Evolutionary conservation across 2,329 filamentous ascomycete species (phyloP).

Genomic region (Zarea fungicola): DNA sequence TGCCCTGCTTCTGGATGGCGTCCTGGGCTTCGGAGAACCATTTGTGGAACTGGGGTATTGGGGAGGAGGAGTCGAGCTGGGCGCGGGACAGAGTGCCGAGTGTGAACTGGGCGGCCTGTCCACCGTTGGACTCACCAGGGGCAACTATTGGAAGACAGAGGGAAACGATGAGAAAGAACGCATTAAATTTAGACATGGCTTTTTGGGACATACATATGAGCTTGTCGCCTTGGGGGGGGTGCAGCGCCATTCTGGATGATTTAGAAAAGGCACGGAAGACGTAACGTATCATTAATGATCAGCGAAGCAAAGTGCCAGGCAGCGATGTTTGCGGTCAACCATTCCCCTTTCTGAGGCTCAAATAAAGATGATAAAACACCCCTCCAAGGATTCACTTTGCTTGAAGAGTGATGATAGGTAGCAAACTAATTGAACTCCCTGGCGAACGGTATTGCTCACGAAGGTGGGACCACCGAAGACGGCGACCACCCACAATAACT

Average conservation of each 20-base stretch:
- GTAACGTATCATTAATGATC: conserved; percentile 2
- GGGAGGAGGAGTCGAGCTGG: conserved; percentile 57
- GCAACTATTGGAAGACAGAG: conserved; percentile 43
- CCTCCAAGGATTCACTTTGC: no score
- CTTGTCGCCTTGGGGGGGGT: conserved; percentile 37
- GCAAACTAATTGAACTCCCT: no score
- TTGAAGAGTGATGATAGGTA: no score
- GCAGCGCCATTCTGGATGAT: conserved; percentile 39
- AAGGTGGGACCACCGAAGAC: no score
- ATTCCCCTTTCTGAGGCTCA: no score
- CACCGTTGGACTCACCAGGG: conserved; percentile 51
- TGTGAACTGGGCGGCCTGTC: conserved; percentile 72
- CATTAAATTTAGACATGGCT: conserved; percentile 1
- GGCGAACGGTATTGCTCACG: no score
- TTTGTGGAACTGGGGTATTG: conserved; percentile 77
- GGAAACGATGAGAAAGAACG: no score
- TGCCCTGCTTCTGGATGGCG: conserved; percentile 39
- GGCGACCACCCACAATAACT: no score
- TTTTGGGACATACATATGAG: conserved; percentile 42
- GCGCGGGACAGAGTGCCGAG: conserved; percentile 52
- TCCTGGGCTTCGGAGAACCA: conserved; percentile 78
- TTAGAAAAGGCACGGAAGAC: conserved; percentile 16
- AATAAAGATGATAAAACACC: no score
- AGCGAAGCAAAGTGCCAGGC: neutral
- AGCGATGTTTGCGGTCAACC: neutral